These are phyloP conservation scores for Suillus plorans DNA, from an alignment of 768 basidiomycete genomes.

Conservation along the genomic window DNA sequence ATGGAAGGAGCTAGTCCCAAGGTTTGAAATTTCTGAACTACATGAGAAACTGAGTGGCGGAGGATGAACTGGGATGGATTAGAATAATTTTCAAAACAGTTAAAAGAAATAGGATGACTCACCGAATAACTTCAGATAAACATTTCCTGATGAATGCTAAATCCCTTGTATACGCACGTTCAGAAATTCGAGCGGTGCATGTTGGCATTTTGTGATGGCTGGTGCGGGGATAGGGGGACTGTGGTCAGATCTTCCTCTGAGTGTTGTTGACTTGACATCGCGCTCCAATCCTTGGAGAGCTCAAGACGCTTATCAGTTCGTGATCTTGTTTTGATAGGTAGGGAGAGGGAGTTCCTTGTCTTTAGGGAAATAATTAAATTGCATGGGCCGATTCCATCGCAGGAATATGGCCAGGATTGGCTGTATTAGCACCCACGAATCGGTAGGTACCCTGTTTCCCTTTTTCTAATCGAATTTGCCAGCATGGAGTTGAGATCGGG, in stretches of 20 bases:
- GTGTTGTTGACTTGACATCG: conserved; percentile 19
- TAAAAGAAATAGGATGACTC: conserved; percentile 24
- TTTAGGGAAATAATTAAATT: conserved; percentile 5
- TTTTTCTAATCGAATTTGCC: conserved; percentile 2
- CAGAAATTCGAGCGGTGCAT: conserved; percentile 77
- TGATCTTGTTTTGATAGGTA: conserved; percentile 18
- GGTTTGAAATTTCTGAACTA: conserved; percentile 19
- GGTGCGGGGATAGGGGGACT: conserved; percentile 30
- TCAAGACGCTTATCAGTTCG: conserved; percentile 19
- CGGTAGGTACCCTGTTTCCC: background rate
- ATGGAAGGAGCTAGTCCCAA: background rate
- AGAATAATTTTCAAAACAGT: conserved; percentile 9
- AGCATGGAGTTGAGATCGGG: conserved; percentile 14
- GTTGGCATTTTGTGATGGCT: conserved; percentile 63
- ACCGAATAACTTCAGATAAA: conserved; percentile 79
- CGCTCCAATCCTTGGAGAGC: conserved; percentile 11
- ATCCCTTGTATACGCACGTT: conserved; percentile 80
- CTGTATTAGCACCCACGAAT: background rate
- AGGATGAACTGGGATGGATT: conserved; percentile 35
- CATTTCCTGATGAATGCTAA: conserved; percentile 73
- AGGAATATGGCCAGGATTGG: background rate
- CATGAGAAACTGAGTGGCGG: conserved; percentile 35
- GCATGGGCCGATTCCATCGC: background rate
- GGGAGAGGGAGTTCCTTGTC: conserved; percentile 30
- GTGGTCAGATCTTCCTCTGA: conserved; percentile 19